Evolutionary conservation across 2,329 filamentous ascomycete species (phyloP).

Genomic region (Cladobotryum protrusum): DNA sequence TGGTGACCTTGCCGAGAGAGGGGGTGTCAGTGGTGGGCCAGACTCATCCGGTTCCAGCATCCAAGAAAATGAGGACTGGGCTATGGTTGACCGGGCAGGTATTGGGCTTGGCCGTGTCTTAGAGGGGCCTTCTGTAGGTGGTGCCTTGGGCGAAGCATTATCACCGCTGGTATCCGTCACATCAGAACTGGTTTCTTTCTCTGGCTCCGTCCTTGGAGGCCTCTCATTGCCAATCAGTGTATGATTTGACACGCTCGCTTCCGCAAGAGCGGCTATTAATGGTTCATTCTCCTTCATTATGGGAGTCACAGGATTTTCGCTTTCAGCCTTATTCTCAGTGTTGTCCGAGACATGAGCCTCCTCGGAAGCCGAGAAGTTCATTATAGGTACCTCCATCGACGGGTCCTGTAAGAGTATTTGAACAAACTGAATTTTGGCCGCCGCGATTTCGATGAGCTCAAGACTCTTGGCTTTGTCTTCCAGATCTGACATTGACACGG

Average conservation of each 20-base stretch:
- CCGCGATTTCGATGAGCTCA: slow-evolving; percentile 51
- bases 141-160: background rate
- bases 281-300: background rate
- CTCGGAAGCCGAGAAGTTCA: background rate
- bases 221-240: background rate
- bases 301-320: background rate
- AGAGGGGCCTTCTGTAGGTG: background rate
- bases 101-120: slow-evolving; percentile 26
- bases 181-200: background rate
- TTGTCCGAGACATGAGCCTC: background rate
- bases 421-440: slow-evolving; percentile 59
- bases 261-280: background rate
- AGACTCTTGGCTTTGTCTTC: slow-evolving; percentile 44
- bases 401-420: slow-evolving; percentile 56
- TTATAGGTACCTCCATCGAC: slow-evolving; percentile 41
- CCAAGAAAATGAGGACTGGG: slow-evolving; percentile 72
- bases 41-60: slow-evolving; percentile 59
- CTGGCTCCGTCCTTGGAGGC: background rate
- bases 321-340: background rate
- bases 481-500: slow-evolving; percentile 45
- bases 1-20: slow-evolving; percentile 24
- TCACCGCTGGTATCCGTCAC: background rate
- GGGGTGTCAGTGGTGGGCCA: slow-evolving; percentile 16
- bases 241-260: background rate
- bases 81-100: slow-evolving; percentile 58